A percentile compares a stretch with the other conserved stretches of the same genome.
Conservation (phyloP, 2,329 filamentous ascomycete species). For the Clarireedia homoeocarpa region DNA sequence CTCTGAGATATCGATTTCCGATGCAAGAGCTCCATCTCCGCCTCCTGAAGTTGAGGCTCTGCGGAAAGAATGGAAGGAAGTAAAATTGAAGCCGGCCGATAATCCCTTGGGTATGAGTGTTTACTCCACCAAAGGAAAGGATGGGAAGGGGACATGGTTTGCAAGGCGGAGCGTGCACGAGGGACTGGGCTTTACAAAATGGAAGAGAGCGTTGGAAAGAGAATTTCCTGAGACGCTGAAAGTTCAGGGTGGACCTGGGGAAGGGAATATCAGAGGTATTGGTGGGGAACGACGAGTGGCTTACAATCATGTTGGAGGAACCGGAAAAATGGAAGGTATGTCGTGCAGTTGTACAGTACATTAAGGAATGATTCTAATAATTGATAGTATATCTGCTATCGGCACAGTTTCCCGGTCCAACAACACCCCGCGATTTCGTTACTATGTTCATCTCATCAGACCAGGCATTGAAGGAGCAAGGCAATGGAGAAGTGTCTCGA, state of each 20-base stretch:
- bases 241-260: conserved; percentile 60
- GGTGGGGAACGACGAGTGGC: conserved; percentile 72
- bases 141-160: conserved; percentile 86
- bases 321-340: conserved; percentile 56
- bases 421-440: conserved; percentile 81
- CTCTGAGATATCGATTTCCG: conserved; percentile 44
- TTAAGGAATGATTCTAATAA: background rate
- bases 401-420: conserved; percentile 84
- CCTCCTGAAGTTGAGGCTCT: conserved; percentile 48
- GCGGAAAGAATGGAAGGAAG: conserved; percentile 76
- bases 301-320: conserved; percentile 44
- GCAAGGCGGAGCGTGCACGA: conserved; percentile 76
- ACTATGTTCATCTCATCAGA: conserved; percentile 64
- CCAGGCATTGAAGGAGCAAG: conserved; percentile 20
- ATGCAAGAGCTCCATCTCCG: conserved; percentile 35
- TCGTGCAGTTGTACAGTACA: conserved; percentile 4
- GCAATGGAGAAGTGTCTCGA: conserved; percentile 39
- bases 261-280: conserved; percentile 74
- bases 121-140: conserved; percentile 71
- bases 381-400: conserved; percentile 70
- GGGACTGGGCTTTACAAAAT: conserved; percentile 67
- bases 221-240: conserved; percentile 77
- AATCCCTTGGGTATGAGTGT: conserved; percentile 71
- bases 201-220: conserved; percentile 65
- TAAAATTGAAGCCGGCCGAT: conserved; percentile 63